Conservation (phyloP, 225 moss, liverwort and hornwort species). For the Takakia lepidozioides region DNA sequence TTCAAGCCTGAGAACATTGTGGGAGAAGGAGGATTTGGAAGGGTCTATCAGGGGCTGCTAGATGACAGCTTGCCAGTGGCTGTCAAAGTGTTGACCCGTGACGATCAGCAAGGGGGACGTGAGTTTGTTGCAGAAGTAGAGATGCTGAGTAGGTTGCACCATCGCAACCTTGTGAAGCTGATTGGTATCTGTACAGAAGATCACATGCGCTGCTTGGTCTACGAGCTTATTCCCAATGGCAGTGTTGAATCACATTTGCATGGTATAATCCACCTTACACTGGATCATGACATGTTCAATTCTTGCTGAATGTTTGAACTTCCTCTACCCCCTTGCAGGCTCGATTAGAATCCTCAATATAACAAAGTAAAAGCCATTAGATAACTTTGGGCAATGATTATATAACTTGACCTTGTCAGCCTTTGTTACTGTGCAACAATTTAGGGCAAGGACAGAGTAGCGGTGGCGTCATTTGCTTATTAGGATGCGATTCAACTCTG, state of each 20-base stretch:
- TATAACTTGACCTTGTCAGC: no score
- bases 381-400: no score
- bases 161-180: slow-evolving; percentile 76
- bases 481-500: no score
- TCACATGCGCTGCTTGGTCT: slow-evolving; percentile 58
- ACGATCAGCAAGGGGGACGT: slow-evolving; percentile 57
- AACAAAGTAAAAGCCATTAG: no score
- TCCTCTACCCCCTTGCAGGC: no score
- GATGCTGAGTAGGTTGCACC: slow-evolving; percentile 76
- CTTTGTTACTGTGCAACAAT: no score
- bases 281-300: no score
- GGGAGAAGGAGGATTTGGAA: slow-evolving; percentile 89
- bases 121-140: slow-evolving; percentile 86
- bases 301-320: no score
- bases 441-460: no score
- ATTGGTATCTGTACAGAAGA: slow-evolving; percentile 74
- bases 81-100: slow-evolving; percentile 70
- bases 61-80: slow-evolving; percentile 66
- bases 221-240: slow-evolving; percentile 74
- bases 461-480: no score
- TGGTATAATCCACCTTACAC: no score
- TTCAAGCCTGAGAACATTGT: slow-evolving; percentile 67
- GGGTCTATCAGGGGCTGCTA: slow-evolving; percentile 70
- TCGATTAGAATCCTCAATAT: no score
- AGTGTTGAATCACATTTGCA: slow-evolving; percentile 81